These are phyloP conservation scores for Endoconidiophora laricicola DNA, from an alignment of 2,329 filamentous ascomycete species.

Conservation along the genomic window DNA sequence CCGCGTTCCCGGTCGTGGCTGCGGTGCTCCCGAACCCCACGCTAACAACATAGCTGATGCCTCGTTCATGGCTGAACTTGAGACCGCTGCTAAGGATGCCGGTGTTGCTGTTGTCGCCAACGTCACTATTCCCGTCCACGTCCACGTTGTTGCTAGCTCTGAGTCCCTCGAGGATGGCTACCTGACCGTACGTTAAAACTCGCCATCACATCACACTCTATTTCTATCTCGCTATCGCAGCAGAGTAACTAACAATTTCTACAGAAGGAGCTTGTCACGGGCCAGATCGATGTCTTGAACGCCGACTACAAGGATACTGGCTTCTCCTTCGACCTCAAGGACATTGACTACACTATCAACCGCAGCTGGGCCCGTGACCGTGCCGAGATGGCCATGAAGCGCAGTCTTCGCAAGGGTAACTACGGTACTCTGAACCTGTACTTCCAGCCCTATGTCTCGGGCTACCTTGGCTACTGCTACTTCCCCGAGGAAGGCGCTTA, in stretches of 20 bases:
- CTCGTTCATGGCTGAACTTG: constrained; percentile 14
- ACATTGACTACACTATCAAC: constrained; percentile 30
- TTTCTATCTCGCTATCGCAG: constrained; percentile 1
- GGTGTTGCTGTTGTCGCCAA: constrained; percentile 14
- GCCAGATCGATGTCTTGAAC: constrained; percentile 31
- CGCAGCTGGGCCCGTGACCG: constrained; percentile 27
- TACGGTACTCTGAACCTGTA: constrained; percentile 26
- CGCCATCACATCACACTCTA: neutral
- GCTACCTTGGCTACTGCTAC: constrained; percentile 30
- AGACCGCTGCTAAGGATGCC: constrained; percentile 14
- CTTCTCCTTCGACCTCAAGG: constrained; percentile 28
- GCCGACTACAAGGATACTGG: constrained; percentile 26
- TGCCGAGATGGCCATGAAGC: constrained; percentile 28
- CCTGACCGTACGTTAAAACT: constrained; percentile 19
- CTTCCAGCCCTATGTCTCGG: constrained; percentile 21
- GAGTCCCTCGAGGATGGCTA: constrained; percentile 20
- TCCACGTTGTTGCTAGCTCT: constrained; percentile 23
- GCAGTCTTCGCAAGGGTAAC: constrained; percentile 27
- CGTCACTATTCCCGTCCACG: constrained; percentile 21
- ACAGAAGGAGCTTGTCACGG: constrained; percentile 21
- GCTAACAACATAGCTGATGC: constrained; percentile 14
- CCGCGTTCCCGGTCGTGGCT: constrained; percentile 14
- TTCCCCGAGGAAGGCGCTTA: constrained; percentile 23
- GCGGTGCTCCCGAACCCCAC: constrained; percentile 14
- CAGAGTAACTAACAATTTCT: neutral